Evolutionary conservation across 352 stramenopile species (phyloP).

Genomic region (Globisporangium paddicum): DNA sequence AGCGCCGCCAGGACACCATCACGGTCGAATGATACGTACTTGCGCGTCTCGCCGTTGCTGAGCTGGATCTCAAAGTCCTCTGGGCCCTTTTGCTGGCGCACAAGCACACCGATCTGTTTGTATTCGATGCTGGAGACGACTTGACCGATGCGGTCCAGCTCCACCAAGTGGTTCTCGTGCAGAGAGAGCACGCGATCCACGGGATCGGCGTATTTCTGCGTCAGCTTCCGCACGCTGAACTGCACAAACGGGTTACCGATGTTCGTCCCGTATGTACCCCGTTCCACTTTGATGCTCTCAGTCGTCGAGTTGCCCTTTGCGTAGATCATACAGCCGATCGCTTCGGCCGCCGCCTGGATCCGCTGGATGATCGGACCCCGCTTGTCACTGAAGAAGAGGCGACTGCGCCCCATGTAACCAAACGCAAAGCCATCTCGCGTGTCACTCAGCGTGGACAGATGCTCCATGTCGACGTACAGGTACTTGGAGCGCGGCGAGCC

Average conservation of each 20-base stretch:
- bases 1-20: conserved; percentile 72
- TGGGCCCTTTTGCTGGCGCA: conserved; percentile 35
- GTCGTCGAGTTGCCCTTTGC: conserved; percentile 28
- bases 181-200: conserved; percentile 55
- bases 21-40: conserved; percentile 62
- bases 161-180: conserved; percentile 64
- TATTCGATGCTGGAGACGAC: conserved; percentile 65
- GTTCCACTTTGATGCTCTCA: conserved; percentile 42
- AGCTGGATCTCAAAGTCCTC: conserved; percentile 78
- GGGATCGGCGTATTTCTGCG: conserved; percentile 50
- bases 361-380: conserved; percentile 42
- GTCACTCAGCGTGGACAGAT: conserved; percentile 52
- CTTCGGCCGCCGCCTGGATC: conserved; percentile 52
- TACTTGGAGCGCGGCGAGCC: conserved; percentile 66
- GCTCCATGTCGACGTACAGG: conserved; percentile 76
- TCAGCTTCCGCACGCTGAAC: conserved; percentile 64
- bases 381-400: conserved; percentile 68
- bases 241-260: conserved; percentile 59
- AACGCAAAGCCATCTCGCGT: conserved; percentile 59
- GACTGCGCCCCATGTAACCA: conserved; percentile 59
- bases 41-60: conserved; percentile 45
- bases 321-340: conserved; percentile 54
- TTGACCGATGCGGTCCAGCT: conserved; percentile 43
- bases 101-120: conserved; percentile 62
- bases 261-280: conserved; percentile 36